A percentile compares a stretch with the other conserved stretches of the same genome.
Evolutionary conservation across 2,329 filamentous ascomycete species (phyloP).

Genomic region (Thielaviopsis musarum): DNA sequence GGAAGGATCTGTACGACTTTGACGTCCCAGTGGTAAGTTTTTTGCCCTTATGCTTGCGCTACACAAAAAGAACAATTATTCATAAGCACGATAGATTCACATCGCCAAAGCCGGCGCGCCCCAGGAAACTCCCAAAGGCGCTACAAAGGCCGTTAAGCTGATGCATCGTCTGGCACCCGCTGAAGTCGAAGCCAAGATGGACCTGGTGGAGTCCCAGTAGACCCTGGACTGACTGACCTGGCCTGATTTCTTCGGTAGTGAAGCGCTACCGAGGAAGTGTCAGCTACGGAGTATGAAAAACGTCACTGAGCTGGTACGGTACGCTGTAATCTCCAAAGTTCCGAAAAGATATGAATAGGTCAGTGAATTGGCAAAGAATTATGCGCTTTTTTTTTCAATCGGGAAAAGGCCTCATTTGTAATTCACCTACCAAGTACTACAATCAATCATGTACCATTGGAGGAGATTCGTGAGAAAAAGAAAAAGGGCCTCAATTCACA

Average conservation of each 20-base stretch:
- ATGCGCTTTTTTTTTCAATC: not conserved
- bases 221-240: not conserved
- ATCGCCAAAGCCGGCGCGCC: constrained; percentile 39
- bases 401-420: not conserved
- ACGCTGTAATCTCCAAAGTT: not conserved
- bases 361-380: not conserved
- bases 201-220: constrained; percentile 30
- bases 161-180: constrained; percentile 62
- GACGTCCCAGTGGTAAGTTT: constrained; percentile 59
- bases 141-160: constrained; percentile 47
- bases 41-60: not conserved
- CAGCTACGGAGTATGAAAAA: not conserved
- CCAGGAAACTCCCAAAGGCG: constrained; percentile 35
- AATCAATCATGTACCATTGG: not conserved
- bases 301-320: not conserved
- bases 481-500: not conserved
- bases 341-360: not conserved
- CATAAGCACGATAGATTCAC: constrained; percentile 30
- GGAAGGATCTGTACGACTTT: constrained; percentile 63
- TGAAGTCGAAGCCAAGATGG: constrained; percentile 53
- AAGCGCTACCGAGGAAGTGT: not conserved
- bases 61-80: not conserved
- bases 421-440: not conserved
- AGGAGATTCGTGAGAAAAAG: not conserved
- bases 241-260: not conserved